phyloP scores from a whole-genome alignment of 352 stramenopile genomes.

The Phytophthora pini region DNA sequence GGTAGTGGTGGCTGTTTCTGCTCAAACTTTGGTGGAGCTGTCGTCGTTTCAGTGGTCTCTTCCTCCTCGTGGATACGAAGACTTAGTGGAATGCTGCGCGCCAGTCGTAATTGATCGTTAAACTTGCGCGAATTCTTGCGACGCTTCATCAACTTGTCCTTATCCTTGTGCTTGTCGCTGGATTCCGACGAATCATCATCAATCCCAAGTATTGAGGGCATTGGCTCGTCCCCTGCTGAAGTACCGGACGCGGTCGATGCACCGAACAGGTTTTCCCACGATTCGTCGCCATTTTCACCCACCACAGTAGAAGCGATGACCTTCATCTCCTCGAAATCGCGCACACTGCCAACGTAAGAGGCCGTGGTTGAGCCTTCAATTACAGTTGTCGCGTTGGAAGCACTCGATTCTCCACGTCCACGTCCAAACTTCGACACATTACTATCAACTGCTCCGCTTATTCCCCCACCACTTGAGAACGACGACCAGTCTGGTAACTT shows the following conservation, averaged over 20 bases:
- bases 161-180: conserved; percentile 46
- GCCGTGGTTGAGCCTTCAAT: conserved; percentile 54
- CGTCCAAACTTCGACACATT: conserved; percentile 44
- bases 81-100: conserved; percentile 59
- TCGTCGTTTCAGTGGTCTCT: conserved; percentile 9
- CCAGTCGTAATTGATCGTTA: conserved; percentile 70
- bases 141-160: conserved; percentile 57
- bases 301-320: conserved; percentile 59
- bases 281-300: conserved; percentile 48
- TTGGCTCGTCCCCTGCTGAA: conserved; percentile 24
- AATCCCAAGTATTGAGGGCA: conserved; percentile 36
- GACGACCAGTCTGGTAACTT: conserved; percentile 69
- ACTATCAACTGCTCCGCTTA: conserved; percentile 23
- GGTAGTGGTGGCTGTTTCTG: conserved; percentile 35
- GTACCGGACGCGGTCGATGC: conserved; percentile 17
- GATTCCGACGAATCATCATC: conserved; percentile 37
- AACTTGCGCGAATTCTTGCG: conserved; percentile 75
- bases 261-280: conserved; percentile 79
- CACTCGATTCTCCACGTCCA: conserved; percentile 39
- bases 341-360: conserved; percentile 42
- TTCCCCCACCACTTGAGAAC: conserved; percentile 35
- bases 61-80: conserved; percentile 60
- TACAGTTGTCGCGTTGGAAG: conserved; percentile 44
- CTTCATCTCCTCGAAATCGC: conserved; percentile 76
- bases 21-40: conserved; percentile 19